Percentiles rank a stretch among this genome's conserved stretches.
phyloP scores from a whole-genome alignment of 352 stramenopile genomes.

The Thalassiosira livingstoniorum region DNA sequence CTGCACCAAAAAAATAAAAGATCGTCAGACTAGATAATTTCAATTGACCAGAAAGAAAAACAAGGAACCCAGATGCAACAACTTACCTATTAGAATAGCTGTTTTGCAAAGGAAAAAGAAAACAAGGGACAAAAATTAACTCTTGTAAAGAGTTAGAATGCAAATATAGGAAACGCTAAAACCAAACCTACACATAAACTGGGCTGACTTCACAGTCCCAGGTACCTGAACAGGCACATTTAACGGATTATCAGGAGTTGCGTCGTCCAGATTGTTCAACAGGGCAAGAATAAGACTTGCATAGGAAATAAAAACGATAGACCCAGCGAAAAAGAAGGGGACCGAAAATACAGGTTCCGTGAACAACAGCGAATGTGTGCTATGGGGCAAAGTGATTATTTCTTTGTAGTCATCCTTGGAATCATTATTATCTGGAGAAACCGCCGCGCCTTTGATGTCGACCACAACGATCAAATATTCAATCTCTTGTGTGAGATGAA shows the following conservation, averaged over 20 bases:
- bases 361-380: slow-evolving; percentile 42
- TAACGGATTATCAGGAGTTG: neutral
- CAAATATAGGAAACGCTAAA: neutral
- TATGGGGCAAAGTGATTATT: slow-evolving; percentile 32
- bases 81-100: neutral
- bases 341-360: slow-evolving; percentile 39
- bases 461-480: too few relatives aligned
- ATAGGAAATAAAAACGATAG: slow-evolving; percentile 23
- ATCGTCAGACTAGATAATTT: neutral
- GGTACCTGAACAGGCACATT: slow-evolving; percentile 32
- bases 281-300: slow-evolving; percentile 36
- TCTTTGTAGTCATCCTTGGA: slow-evolving; percentile 14
- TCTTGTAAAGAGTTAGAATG: neutral
- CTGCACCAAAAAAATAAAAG: neutral
- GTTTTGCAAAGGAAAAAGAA: neutral
- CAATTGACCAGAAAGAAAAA: neutral
- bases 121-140: slow-evolving; percentile 6
- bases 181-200: slow-evolving; percentile 31
- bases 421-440: slow-evolving; percentile 6
- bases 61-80: neutral
- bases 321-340: slow-evolving; percentile 24
- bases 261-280: slow-evolving; percentile 23
- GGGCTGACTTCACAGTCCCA: slow-evolving; percentile 7
- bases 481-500: too few relatives aligned
- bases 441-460: too few relatives aligned